Evolutionary conservation across 148 eudicot genomes (phyloP).

Genomic region (Persicaria maculosa): DNA sequence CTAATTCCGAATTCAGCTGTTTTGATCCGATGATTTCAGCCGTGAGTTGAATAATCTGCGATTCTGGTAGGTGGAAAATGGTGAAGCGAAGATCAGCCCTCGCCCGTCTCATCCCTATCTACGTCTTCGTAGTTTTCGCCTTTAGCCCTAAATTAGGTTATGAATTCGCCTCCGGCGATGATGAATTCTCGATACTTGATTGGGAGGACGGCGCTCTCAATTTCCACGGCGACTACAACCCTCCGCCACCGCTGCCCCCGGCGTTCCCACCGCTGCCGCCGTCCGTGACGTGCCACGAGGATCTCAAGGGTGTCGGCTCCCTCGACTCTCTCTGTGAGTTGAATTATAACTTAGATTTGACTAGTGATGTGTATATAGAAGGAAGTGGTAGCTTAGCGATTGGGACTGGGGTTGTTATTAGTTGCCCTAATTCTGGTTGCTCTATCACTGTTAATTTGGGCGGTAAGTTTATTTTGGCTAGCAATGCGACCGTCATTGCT

Average conservation of each 20-base stretch:
- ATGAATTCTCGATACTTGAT: background rate
- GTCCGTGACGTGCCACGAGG: conserved; percentile 47
- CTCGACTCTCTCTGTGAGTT: conserved; percentile 53
- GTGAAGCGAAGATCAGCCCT: background rate
- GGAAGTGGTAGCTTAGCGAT: conserved; percentile 60
- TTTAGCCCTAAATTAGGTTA: conserved; percentile 11
- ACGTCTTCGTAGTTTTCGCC: conserved; percentile 3
- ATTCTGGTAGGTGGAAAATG: background rate
- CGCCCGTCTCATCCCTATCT: background rate
- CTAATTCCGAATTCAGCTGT: background rate
- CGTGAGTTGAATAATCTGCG: background rate
- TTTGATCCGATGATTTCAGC: background rate
- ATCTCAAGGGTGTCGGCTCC: conserved; percentile 64
- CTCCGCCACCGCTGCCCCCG: conserved; percentile 65
- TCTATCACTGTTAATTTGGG: conserved; percentile 45
- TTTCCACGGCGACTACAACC: conserved; percentile 60
- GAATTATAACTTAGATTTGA: conserved; percentile 42
- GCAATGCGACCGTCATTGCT: conserved; percentile 36
- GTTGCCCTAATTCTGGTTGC: conserved; percentile 57
- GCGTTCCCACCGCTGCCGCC: conserved; percentile 53
- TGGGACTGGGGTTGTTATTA: conserved; percentile 42
- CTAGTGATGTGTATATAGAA: conserved; percentile 41
- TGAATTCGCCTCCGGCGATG: conserved; percentile 16
- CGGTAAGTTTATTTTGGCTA: conserved; percentile 43
- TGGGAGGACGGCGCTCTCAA: conserved; percentile 1